Evolutionary conservation across 345 rosid genomes (phyloP).

Genomic region (Bruguiera parviflora): DNA sequence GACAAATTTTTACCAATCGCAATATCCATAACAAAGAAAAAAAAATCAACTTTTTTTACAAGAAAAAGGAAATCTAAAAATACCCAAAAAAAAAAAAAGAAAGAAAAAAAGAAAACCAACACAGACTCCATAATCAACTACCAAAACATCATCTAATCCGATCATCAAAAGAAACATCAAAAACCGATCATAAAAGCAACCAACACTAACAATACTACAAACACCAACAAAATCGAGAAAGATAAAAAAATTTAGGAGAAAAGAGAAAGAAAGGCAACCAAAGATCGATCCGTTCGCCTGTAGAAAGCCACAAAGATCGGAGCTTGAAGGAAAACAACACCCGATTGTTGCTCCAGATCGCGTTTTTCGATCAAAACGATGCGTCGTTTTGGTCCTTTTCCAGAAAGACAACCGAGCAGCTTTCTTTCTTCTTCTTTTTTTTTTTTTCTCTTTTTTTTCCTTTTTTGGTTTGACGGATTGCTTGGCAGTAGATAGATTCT

Average conservation of each 20-base stretch:
- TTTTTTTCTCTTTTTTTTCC: too few species aligned
- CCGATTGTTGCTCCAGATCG: conserved; percentile 13
- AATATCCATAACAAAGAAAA: background rate
- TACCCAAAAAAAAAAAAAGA: conserved; percentile 2
- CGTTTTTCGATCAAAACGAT: background rate
- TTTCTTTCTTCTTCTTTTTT: too few species aligned
- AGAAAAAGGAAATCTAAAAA: background rate
- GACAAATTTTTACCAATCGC: conserved; percentile 7
- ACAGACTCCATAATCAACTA: conserved; percentile 10
- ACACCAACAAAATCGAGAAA: conserved; percentile 1
- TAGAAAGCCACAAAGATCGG: conserved; percentile 41
- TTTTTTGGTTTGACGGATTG: too few species aligned
- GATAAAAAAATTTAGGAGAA: conserved; percentile 8
- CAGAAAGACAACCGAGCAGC: too few species aligned
- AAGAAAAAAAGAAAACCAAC: background rate
- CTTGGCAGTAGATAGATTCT: too few species aligned
- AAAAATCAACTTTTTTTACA: background rate
- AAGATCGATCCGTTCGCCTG: conserved; percentile 45
- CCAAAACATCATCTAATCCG: conserved; percentile 14
- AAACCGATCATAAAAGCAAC: conserved; percentile 33
- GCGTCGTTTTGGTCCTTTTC: background rate
- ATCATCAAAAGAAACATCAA: conserved; percentile 30
- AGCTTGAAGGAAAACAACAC: background rate
- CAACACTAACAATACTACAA: conserved; percentile 3
- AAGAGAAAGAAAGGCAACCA: conserved; percentile 30